phyloP scores from a whole-genome alignment of 1,139 yeast genomes.

The Suhomyces terraborum region DNA sequence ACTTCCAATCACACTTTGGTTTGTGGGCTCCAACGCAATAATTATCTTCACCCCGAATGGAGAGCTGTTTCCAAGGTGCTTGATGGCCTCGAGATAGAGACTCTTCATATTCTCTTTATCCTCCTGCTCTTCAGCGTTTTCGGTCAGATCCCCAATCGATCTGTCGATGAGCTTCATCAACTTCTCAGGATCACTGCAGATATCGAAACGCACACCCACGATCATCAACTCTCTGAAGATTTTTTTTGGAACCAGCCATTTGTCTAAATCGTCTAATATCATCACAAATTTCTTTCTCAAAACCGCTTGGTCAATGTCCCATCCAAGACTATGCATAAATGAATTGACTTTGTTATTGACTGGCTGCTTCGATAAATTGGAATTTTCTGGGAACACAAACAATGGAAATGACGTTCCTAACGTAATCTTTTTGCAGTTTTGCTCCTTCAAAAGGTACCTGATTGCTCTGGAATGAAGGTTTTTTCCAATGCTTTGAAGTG shows the following conservation, averaged over 20 bases:
- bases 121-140: constrained; percentile 12
- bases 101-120: constrained; percentile 20
- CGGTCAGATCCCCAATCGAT: constrained; percentile 13
- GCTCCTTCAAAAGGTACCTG: constrained; percentile 50
- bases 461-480: constrained; percentile 59
- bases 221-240: constrained; percentile 59
- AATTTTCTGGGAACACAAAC: constrained; percentile 42
- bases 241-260: constrained; percentile 58
- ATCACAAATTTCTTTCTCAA: constrained; percentile 35
- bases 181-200: constrained; percentile 47
- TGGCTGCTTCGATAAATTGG: constrained; percentile 18
- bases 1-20: constrained; percentile 57
- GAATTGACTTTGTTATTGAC: constrained; percentile 26
- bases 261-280: constrained; percentile 37
- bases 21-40: constrained; percentile 58
- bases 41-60: constrained; percentile 47
- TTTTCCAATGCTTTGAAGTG: constrained; percentile 61
- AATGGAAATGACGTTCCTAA: constrained; percentile 60
- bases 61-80: constrained; percentile 19
- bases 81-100: constrained; percentile 26
- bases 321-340: constrained; percentile 43
- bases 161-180: constrained; percentile 38
- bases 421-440: constrained; percentile 42
- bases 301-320: constrained; percentile 29
- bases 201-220: constrained; percentile 61